Evolutionary conservation across 306 rosid genomes (phyloP), one percentile per base, ranked within the genome.

Genomic region (Castanea sativa): DNA sequence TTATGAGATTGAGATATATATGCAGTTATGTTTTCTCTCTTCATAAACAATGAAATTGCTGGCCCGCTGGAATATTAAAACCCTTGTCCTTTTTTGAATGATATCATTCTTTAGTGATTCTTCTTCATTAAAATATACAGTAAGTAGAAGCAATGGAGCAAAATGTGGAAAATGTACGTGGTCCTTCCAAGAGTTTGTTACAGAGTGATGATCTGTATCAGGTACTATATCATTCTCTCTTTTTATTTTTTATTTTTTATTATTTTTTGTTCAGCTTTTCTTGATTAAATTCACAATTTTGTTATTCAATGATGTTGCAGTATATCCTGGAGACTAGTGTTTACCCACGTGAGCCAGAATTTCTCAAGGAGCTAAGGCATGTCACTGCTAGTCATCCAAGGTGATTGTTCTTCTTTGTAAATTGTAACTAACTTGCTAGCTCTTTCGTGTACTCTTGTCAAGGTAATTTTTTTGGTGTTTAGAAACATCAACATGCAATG

Each of bases 291-390:
- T 63, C 1, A 1, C 5, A 30, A 30, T 30, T 35, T 64, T 0
- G 1, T 64, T 30, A 1, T 32, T 5, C 19, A 7, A 41, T 12
- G 14, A 33, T 51, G 73, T 78, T 61, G 12, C 85, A 89, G 92
- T 88, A 88, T 81, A 88, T 89, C 49, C 65, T 90, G 76, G 94
- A 90, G 79, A 92, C 88, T 32, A 87, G 88, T 69, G 94, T 90
- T 23, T 90, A 83, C 81, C 94, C 94, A 13, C 79, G 90, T 35
- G 97, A 92, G 64, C 77, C 86, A 0, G 74, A 80, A 60, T 80
- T 84, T 76, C 87, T 91, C 21, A 87, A 82, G 80, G 91, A 91
- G 81, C 80, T 91, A 13, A 85, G 94, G 65, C 76, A 69, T 51
- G 82, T 69, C 64, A 82, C 84, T 33, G 25, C 64, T 19, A 73